Conservation (phyloP, 2,329 filamentous ascomycete genomes). For the Alternaria sp. region DNA sequence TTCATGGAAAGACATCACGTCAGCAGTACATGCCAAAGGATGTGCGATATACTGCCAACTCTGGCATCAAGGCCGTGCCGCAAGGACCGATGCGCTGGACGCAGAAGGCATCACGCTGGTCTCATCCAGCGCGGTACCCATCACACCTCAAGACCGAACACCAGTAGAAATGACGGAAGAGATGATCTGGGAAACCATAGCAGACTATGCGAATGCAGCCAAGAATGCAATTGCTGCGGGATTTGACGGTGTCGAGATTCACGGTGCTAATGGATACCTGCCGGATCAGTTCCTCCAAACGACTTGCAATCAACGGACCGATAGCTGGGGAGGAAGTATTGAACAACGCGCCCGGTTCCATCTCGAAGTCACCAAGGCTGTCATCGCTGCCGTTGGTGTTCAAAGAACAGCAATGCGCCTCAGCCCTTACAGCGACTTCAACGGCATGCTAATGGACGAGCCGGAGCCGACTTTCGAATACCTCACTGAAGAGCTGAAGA, state of each 20-base stretch:
- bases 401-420: slow-evolving; percentile 65
- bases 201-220: slow-evolving; percentile 49
- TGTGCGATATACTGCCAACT: slow-evolving; percentile 66
- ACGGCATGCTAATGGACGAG: slow-evolving; percentile 68
- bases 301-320: slow-evolving; percentile 59
- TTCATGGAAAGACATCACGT: slow-evolving; percentile 64
- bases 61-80: slow-evolving; percentile 64
- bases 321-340: slow-evolving; percentile 56
- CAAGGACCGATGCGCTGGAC: slow-evolving; percentile 42
- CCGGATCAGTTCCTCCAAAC: slow-evolving; percentile 70
- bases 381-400: slow-evolving; percentile 57
- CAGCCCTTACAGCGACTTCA: slow-evolving; percentile 66
- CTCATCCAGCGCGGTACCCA: slow-evolving; percentile 42
- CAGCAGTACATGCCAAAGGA: slow-evolving; percentile 65
- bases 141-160: slow-evolving; percentile 25
- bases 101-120: slow-evolving; percentile 34
- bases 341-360: slow-evolving; percentile 60
- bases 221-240: slow-evolving; percentile 57
- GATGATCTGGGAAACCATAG: slow-evolving; percentile 42
- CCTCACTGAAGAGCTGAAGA: neutral
- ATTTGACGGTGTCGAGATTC: slow-evolving; percentile 66
- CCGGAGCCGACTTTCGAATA: slow-evolving; percentile 33
- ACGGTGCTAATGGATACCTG: slow-evolving; percentile 70
- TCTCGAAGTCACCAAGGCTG: slow-evolving; percentile 60
- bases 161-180: slow-evolving; percentile 45